Evolutionary conservation across 306 rosid species (phyloP).

Genomic region (Luffa aegyptiaca): DNA sequence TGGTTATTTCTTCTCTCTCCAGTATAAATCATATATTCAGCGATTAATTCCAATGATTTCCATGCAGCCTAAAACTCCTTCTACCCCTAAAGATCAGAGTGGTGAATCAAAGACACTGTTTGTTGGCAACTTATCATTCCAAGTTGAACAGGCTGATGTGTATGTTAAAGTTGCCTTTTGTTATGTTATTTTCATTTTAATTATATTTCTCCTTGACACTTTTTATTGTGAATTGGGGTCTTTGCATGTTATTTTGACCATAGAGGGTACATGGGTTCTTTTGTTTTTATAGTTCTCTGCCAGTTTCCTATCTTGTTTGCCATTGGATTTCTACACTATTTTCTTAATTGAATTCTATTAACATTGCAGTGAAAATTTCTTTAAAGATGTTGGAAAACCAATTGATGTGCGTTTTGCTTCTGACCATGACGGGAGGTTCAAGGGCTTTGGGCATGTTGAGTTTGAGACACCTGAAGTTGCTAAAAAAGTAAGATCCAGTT

Average conservation of each 20-base stretch:
- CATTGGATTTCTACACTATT: neutral
- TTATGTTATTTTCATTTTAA: neutral
- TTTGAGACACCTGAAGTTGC: slow-evolving; percentile 58
- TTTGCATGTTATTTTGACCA: neutral
- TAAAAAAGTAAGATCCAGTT: slow-evolving; percentile 25
- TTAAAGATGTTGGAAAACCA: slow-evolving; percentile 52
- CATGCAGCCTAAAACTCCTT: slow-evolving; percentile 61
- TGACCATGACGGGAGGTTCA: slow-evolving; percentile 37
- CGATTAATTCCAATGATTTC: neutral
- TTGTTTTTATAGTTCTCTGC: neutral
- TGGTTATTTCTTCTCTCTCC: neutral
- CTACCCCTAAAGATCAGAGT: slow-evolving; percentile 25
- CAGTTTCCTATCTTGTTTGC: neutral
- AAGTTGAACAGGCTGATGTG: slow-evolving; percentile 45
- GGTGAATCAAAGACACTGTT: slow-evolving; percentile 48
- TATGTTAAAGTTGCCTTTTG: slow-evolving; percentile 17
- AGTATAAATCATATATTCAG: neutral
- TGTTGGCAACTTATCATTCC: slow-evolving; percentile 56
- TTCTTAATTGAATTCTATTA: neutral
- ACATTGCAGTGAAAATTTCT: slow-evolving; percentile 51
- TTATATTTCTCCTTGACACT: neutral
- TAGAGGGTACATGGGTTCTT: neutral
- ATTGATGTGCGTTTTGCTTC: slow-evolving; percentile 56
- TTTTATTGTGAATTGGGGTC: neutral
- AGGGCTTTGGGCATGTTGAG: slow-evolving; percentile 83